These are phyloP conservation scores for Nidularia sp. DNA, from an alignment of 768 basidiomycete species.

Conservation along the genomic window DNA sequence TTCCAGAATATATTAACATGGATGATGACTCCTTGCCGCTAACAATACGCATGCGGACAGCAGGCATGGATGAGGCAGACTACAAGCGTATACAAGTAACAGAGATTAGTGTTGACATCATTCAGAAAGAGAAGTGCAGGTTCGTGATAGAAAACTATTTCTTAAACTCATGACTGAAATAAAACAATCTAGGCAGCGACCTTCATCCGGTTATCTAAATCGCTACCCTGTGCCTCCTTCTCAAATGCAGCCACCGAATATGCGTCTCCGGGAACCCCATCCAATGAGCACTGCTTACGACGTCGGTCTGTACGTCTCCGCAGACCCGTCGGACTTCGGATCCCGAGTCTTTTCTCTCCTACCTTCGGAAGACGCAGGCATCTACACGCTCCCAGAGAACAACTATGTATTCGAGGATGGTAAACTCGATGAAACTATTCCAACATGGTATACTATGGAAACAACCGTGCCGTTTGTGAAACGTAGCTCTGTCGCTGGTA, in stretches of 20 bases:
- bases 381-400: conserved; percentile 43
- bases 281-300: conserved; percentile 51
- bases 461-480: conserved; percentile 45
- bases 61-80: conserved; percentile 41
- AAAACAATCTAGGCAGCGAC: conserved; percentile 29
- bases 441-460: conserved; percentile 59
- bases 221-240: conserved; percentile 54
- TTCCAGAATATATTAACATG: conserved; percentile 51
- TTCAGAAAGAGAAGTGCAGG: conserved; percentile 69
- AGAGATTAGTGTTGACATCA: conserved; percentile 50
- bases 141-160: conserved; percentile 22
- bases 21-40: conserved; percentile 48
- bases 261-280: conserved; percentile 54
- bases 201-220: conserved; percentile 34
- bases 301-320: conserved; percentile 30
- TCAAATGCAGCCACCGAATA: conserved; percentile 58
- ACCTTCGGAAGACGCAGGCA: conserved; percentile 37
- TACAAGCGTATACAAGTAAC: conserved; percentile 54
- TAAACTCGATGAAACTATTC: conserved; percentile 18
- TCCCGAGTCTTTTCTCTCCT: conserved; percentile 47
- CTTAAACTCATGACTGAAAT: background rate
- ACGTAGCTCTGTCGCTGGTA: conserved; percentile 16
- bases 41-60: conserved; percentile 55
- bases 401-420: conserved; percentile 47
- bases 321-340: conserved; percentile 14